Evolutionary conservation across 1,284 basidiomycete genomes (phyloP).

Genomic region (Caloboletus firmus): DNA sequence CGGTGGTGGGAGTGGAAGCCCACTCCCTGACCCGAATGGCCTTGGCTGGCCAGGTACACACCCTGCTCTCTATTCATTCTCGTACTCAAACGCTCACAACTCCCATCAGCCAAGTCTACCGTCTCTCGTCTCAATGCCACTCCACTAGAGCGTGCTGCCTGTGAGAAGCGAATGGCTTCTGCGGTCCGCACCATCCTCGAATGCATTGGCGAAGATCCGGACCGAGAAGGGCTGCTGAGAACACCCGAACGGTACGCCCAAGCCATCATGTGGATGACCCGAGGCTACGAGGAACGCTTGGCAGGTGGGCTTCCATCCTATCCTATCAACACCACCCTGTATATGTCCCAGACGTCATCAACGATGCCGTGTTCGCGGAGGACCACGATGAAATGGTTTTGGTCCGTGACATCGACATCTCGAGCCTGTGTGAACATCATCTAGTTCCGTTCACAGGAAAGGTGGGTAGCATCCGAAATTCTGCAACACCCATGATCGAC

Average conservation of each 20-base stretch:
- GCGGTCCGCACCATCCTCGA: slow-evolving; percentile 94
- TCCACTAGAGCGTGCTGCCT: slow-evolving; percentile 65
- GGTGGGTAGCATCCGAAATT: slow-evolving; percentile 49
- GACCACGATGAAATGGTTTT: slow-evolving; percentile 99
- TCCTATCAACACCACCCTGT: slow-evolving; percentile 10
- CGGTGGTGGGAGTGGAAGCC: slow-evolving; percentile 32
- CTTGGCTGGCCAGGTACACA: slow-evolving; percentile 93
- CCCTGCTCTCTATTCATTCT: slow-evolving; percentile 9
- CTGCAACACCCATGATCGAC: slow-evolving; percentile 17
- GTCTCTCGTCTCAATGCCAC: slow-evolving; percentile 81
- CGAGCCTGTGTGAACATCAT: slow-evolving; percentile 98
- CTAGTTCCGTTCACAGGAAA: slow-evolving; percentile 98
- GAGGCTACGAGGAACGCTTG: slow-evolving; percentile 95
- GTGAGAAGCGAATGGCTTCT: slow-evolving; percentile 76
- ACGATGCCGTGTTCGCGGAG: slow-evolving; percentile 98
- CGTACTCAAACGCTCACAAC: slow-evolving; percentile 10
- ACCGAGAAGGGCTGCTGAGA: slow-evolving; percentile 85
- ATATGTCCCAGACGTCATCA: slow-evolving; percentile 81
- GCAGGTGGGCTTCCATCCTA: slow-evolving; percentile 53
- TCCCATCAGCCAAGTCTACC: slow-evolving; percentile 80
- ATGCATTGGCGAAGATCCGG: slow-evolving; percentile 97
- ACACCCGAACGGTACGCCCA: slow-evolving; percentile 98
- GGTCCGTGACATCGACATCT: slow-evolving; percentile 96
- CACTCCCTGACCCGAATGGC: slow-evolving; percentile 82
- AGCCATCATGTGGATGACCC: slow-evolving; percentile 99